Evolutionary conservation across 2,329 filamentous ascomycete species (phyloP).

Genomic region (Calonectria multiphialidica): DNA sequence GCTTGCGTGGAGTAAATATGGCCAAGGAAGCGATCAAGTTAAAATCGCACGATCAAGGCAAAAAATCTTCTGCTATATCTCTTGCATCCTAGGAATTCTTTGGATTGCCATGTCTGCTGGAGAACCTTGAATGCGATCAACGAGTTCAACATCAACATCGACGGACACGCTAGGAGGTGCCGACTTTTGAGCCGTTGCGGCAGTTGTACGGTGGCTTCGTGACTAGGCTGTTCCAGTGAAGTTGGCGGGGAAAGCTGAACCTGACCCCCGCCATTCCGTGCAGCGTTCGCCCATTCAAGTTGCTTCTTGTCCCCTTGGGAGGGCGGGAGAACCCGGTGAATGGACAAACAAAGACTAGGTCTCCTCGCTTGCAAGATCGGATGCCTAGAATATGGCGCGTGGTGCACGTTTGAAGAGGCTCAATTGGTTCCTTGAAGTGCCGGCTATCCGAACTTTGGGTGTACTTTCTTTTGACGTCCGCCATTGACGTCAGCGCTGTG

Average conservation of each 20-base stretch:
- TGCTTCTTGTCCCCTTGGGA: neutral
- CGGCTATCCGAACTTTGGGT: neutral
- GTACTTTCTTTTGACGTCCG: neutral
- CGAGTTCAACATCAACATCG: neutral
- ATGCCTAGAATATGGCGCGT: neutral
- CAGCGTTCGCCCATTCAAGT: neutral
- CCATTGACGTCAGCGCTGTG: neutral
- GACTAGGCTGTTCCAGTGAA: neutral
- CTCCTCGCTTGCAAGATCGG: neutral
- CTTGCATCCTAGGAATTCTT: neutral
- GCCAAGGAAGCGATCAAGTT: neutral
- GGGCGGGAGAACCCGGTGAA: neutral
- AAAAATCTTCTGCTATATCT: neutral
- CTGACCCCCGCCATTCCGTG: neutral
- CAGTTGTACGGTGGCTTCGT: too few species aligned
- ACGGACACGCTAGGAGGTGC: too few species aligned
- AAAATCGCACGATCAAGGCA: neutral
- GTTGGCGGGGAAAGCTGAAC: slow-evolving; percentile 2
- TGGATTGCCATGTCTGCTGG: too few species aligned
- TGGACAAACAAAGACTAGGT: neutral
- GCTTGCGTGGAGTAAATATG: neutral
- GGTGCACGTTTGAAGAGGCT: neutral
- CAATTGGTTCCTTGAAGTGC: neutral
- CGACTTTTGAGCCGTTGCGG: too few species aligned
- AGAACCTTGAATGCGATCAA: too few species aligned